Conservation (phyloP, 176 grass and related monocot genomes). For the Pharus latifolius region DNA sequence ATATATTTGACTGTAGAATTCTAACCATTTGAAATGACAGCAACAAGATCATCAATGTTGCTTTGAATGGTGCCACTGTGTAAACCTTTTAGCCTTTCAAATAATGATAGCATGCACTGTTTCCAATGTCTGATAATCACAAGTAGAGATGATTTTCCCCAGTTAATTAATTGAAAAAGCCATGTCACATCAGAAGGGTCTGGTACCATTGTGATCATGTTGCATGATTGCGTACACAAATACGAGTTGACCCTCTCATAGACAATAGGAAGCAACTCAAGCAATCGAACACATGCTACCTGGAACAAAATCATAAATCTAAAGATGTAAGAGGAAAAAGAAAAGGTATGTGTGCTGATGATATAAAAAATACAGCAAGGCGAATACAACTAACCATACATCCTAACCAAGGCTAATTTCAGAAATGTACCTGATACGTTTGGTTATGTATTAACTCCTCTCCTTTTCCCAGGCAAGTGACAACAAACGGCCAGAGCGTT, state of each 20-base stretch:
- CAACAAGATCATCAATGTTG: slow-evolving; percentile 38
- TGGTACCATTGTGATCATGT: slow-evolving; percentile 7
- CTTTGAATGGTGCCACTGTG: slow-evolving; percentile 16
- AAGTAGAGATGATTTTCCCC: slow-evolving; percentile 83
- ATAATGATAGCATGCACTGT: slow-evolving; percentile 55
- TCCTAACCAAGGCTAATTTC: too few species aligned
- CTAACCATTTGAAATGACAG: slow-evolving; percentile 54
- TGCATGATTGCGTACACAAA: slow-evolving; percentile 17
- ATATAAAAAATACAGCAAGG: neutral
- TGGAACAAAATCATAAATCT: slow-evolving; percentile 38
- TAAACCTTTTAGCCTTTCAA: slow-evolving; percentile 57
- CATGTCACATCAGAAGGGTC: slow-evolving; percentile 41
- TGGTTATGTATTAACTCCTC: slow-evolving; percentile 49
- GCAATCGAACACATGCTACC: slow-evolving; percentile 80
- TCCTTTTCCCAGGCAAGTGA: slow-evolving; percentile 61
- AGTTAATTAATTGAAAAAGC: slow-evolving; percentile 58
- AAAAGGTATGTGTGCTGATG: neutral
- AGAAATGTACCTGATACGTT: slow-evolving; percentile 62
- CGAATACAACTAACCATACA: too few species aligned
- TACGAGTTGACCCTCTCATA: slow-evolving; percentile 43
- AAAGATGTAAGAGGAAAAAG: neutral
- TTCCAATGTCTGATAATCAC: slow-evolving; percentile 87
- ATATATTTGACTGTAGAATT: neutral
- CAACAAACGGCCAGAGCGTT: slow-evolving; percentile 70
- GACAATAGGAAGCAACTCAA: slow-evolving; percentile 73